Base-by-base conservation (phyloP, 805 yeast genomes). In the Suhomyces prunicola region DNA sequence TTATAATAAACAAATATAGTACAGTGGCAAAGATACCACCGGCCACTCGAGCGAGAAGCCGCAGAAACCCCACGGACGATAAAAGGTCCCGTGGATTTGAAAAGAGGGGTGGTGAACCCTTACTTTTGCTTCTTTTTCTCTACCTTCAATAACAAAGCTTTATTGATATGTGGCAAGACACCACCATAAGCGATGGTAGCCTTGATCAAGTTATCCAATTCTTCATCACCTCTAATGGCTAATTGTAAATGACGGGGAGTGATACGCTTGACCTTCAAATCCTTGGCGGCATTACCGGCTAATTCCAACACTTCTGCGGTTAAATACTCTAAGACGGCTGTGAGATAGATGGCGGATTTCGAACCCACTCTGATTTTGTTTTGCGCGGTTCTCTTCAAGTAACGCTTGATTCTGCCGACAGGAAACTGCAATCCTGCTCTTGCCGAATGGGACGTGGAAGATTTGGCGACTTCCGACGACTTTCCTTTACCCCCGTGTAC, bases 391-490 rank as follows among this genome's bases (percentile, higher is more conserved):
- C 81, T 86, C 79, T 92, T 93, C 73, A 94, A 80, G 71, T 91
- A 93, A 79, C 99, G 85, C 83, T 94, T 93, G 64, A 94, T 91
- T 86, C 99, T 90, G 55, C 99, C 99, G 39, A 96, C 98, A 48
- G 99, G 99, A 78, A 94, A 94, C 71, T 88, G 94, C 70, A 91
- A 78, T 24, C 97, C 97, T 26, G 97, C 97, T 72, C 96, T 86
- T 8, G 96, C 96, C 5, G 96, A 89, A 63, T 92, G 96, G 12
- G 97, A 88, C 63, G 88, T 92, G 22, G 93, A 81, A 48, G 77
- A 75, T 71, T 86, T 87, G 69, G 89, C 89, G 48, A 67, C 58
- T 56, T 75, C 80, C 33, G 96, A 90, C 24, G 96, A 86, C 73
- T 92, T 92, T 62, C 97, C 97, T 77, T 92, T 93, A 68, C 97